Base-by-base conservation (phyloP, 164 flowering plant species). In the Stephania yunnanensis region DNA sequence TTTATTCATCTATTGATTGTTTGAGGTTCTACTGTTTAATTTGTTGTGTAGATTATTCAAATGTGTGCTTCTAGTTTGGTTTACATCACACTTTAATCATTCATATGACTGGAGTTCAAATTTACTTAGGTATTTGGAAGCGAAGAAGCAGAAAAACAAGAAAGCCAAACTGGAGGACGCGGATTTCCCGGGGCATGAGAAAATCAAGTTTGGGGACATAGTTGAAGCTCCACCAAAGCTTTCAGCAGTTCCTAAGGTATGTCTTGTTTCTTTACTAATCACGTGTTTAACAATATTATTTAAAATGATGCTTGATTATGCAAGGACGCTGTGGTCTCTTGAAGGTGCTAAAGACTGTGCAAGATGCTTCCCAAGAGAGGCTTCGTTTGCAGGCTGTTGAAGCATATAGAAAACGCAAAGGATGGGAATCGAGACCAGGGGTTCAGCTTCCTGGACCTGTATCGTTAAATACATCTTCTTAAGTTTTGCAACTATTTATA, bases 221-320 rank as follows among this genome's bases (percentile, higher is more conserved):
- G 99, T 93, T 77, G 70, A 91, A 85, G 97, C 98, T 75, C 99
- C 99, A 13, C 98, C 94, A 55, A 93, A 93, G 78, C 78, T 92
- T 86, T 73, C 76, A 46, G 75, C 82, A 46, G 74, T 90, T 80
- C 97, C 98, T 0, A 93, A 93, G 97, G 95, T 91, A 86, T 36
- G 71, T 71, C 30, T 17, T 11, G 9, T 58, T 15, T 12, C 5
- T n/a, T 58, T 19, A 5, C 15, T 6, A 9, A 9, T 9, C 15
- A 58, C 13, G 6, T 15, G 15, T 58, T 7, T 58, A 1, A n/a
- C 13, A 58, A 58, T 58, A 10, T 58, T 15, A 36, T 15, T 10
- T 58, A 15, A 58, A 58, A 58, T 58, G 64, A 19, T 58, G 64
- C 19, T 15, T 46, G 48, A 46, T 36, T 61, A 10, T 53, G 22